These are phyloP conservation scores for Withania somnifera DNA, from an alignment of 305 asterid species.

Conservation along the genomic window DNA sequence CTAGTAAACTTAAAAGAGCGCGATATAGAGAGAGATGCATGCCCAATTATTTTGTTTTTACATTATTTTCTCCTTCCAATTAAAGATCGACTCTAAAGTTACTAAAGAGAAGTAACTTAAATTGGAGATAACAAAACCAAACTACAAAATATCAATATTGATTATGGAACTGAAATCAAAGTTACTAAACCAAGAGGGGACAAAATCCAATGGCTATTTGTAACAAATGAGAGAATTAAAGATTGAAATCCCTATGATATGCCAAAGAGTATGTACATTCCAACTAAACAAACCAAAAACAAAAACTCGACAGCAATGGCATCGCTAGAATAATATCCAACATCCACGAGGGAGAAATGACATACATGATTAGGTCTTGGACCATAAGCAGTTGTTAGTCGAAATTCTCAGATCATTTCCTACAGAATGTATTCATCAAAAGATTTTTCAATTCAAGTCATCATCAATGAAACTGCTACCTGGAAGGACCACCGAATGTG, in stretches of 20 bases:
- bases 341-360: neutral
- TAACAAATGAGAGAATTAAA: neutral
- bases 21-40: too few relatives aligned
- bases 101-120: neutral
- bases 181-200: neutral
- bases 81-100: neutral
- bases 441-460: neutral
- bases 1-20: too few relatives aligned
- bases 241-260: neutral
- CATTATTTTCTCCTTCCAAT: neutral
- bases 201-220: neutral
- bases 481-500: neutral
- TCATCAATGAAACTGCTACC: neutral
- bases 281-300: neutral
- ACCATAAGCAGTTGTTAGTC: neutral
- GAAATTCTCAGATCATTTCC: neutral
- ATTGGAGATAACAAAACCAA: neutral
- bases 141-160: neutral
- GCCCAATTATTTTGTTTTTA: neutral
- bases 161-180: neutral
- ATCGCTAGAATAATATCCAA: neutral
- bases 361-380: neutral
- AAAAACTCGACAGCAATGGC: neutral
- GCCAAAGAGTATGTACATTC: conserved; percentile 1
- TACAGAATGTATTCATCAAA: neutral